phyloP scores from a whole-genome alignment of 83 land plant genomes.

The Thuja plicata region DNA sequence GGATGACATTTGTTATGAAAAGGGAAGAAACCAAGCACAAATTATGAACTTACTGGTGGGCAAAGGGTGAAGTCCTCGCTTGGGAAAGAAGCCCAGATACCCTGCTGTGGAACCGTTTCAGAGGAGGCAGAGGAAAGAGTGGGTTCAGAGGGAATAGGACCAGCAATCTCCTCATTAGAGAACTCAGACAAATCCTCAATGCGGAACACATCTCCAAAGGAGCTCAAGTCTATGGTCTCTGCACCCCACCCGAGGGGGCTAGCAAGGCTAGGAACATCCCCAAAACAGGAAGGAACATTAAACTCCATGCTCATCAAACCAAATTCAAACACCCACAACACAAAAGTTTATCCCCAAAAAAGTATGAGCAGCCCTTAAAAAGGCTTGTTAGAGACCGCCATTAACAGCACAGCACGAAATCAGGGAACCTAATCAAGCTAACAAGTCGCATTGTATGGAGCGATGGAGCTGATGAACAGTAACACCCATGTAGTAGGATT shows the following conservation, averaged over 20 bases:
- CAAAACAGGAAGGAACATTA: not conserved
- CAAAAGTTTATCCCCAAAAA: no score
- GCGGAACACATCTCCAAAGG: conserved; percentile 10
- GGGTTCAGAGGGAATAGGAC: conserved; percentile 1
- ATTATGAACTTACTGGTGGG: conserved; percentile 6
- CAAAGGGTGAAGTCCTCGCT: not conserved
- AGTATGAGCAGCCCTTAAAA: not conserved
- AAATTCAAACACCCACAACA: no score
- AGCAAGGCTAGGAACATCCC: not conserved
- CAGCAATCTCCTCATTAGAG: conserved; percentile 14
- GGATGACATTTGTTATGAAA: not conserved
- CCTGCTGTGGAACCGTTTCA: not conserved
- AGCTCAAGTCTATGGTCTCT: not conserved
- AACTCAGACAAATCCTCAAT: conserved; percentile 14
- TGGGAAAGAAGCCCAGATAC: not conserved
- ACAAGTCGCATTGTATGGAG: not conserved
- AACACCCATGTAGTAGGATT: not conserved
- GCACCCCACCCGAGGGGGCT: not conserved
- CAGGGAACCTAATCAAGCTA: no score
- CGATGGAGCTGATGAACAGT: not conserved
- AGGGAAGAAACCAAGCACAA: not conserved
- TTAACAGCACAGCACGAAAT: no score
- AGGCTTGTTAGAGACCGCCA: not conserved
- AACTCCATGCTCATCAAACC: not conserved
- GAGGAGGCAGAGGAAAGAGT: conserved; percentile 13